Evolutionary conservation across 2,329 filamentous ascomycete genomes (phyloP).

Genomic region (Biscogniauxia mediterranea): DNA sequence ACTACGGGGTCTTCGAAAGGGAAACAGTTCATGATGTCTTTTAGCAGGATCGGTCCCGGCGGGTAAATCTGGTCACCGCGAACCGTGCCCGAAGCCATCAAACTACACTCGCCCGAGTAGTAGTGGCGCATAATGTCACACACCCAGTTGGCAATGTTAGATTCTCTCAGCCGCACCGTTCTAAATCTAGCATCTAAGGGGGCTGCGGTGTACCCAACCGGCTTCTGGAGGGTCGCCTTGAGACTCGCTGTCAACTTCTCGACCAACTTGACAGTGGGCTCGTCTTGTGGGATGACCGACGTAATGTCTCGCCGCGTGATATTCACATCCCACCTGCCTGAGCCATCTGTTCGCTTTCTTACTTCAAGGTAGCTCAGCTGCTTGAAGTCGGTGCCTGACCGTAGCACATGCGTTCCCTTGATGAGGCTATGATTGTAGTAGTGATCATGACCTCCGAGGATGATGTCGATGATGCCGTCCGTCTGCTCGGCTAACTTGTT

Average conservation of each 20-base stretch:
- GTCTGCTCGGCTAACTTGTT: slow-evolving; percentile 77
- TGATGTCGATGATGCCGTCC: slow-evolving; percentile 74
- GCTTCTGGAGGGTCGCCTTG: slow-evolving; percentile 74
- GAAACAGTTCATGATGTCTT: slow-evolving; percentile 85
- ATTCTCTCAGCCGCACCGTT: slow-evolving; percentile 74
- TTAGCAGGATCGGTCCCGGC: slow-evolving; percentile 72
- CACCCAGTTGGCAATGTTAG: slow-evolving; percentile 86
- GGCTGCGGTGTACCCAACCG: slow-evolving; percentile 77
- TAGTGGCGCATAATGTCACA: slow-evolving; percentile 88
- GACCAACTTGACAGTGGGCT: slow-evolving; percentile 59
- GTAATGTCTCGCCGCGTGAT: slow-evolving; percentile 74
- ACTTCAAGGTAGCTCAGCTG: slow-evolving; percentile 86
- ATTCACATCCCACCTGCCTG: slow-evolving; percentile 69
- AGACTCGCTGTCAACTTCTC: slow-evolving; percentile 69
- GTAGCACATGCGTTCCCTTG: slow-evolving; percentile 79
- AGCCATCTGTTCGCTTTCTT: slow-evolving; percentile 47
- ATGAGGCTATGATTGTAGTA: slow-evolving; percentile 77
- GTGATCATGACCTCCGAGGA: slow-evolving; percentile 88
- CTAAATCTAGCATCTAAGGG: slow-evolving; percentile 85
- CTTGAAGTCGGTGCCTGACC: slow-evolving; percentile 89
- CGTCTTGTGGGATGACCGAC: slow-evolving; percentile 64
- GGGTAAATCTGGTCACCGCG: slow-evolving; percentile 87
- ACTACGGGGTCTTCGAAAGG: slow-evolving; percentile 91
- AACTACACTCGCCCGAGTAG: slow-evolving; percentile 74
- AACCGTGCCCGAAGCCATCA: slow-evolving; percentile 85